Evolutionary conservation across 2,329 filamentous ascomycete genomes (phyloP).

Genomic region (Penicillium sp.): DNA sequence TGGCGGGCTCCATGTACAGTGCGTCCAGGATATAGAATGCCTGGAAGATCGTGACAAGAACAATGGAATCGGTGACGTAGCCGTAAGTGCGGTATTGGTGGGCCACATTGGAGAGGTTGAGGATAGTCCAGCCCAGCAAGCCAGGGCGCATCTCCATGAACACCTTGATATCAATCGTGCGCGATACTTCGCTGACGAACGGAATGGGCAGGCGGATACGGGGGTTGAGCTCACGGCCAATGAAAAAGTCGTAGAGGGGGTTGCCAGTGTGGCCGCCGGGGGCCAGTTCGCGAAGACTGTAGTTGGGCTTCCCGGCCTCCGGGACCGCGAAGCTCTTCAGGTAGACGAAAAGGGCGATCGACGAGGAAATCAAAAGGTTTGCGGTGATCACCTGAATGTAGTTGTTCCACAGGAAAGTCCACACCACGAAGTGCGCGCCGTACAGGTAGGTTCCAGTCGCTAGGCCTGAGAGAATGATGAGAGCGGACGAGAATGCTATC

Average conservation of each 20-base stretch:
- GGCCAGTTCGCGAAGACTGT: constrained; percentile 73
- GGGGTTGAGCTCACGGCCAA: constrained; percentile 92
- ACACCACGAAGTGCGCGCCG: constrained; percentile 81
- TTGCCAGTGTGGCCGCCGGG: constrained; percentile 81
- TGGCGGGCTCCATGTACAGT: constrained; percentile 82
- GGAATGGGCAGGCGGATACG: constrained; percentile 69
- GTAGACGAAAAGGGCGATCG: constrained; percentile 77
- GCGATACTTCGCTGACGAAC: constrained; percentile 62
- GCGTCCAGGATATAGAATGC: constrained; percentile 81
- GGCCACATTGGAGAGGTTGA: constrained; percentile 81
- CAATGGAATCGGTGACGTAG: constrained; percentile 80
- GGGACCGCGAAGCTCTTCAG: constrained; percentile 79
- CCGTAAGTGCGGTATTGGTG: constrained; percentile 87
- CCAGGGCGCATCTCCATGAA: constrained; percentile 92
- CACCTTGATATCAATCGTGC: constrained; percentile 82
- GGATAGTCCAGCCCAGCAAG: constrained; percentile 82
- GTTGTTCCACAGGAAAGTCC: constrained; percentile 92
- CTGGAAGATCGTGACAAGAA: constrained; percentile 77
- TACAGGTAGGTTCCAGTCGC: constrained; percentile 73
- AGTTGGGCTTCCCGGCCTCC: constrained; percentile 60
- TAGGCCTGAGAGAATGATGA: constrained; percentile 70
- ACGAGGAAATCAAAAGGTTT: constrained; percentile 75
- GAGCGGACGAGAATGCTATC: constrained; percentile 72
- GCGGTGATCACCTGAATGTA: constrained; percentile 82
- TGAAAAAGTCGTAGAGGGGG: constrained; percentile 92